Conservation (phyloP, 2,329 filamentous ascomycete species). For the Ophiostoma quercus region DNA sequence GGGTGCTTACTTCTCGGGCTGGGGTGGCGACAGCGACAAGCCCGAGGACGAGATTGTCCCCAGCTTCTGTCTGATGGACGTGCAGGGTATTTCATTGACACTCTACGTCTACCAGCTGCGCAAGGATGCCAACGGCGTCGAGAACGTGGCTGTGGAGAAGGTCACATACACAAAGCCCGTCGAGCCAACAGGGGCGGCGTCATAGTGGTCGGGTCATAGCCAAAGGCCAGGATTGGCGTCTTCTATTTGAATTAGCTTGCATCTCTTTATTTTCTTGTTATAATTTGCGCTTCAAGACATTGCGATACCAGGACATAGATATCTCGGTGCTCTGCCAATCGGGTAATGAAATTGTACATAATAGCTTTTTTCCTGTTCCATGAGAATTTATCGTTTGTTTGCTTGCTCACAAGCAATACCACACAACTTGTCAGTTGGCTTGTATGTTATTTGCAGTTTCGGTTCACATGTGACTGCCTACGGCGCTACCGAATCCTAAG, state of each 20-base stretch:
- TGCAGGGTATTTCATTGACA: conserved; percentile 92
- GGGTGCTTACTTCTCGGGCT: conserved; percentile 56
- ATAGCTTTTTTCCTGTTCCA: not conserved
- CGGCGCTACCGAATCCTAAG: no score
- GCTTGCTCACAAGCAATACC: no score
- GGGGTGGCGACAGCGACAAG: conserved; percentile 65
- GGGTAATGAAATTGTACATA: conserved; percentile 18
- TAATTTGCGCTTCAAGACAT: not conserved
- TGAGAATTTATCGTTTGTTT: no score
- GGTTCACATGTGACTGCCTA: no score
- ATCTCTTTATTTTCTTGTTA: not conserved
- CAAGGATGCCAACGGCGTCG: conserved; percentile 68
- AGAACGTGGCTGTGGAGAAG: conserved; percentile 79
- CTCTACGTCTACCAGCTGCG: conserved; percentile 88
- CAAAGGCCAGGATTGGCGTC: not conserved
- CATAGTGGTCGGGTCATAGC: conserved; percentile 32
- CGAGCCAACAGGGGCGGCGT: conserved; percentile 50
- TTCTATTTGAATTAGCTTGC: not conserved
- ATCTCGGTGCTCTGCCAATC: not conserved
- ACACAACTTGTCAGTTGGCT: no score
- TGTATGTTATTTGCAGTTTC: no score
- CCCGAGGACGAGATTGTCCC: conserved; percentile 70
- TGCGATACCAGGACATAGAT: conserved; percentile 1
- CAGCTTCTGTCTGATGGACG: conserved; percentile 97
- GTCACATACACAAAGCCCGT: conserved; percentile 78